phyloP scores from a whole-genome alignment of 1,284 basidiomycete genomes.

The Rugosomyces carneus region DNA sequence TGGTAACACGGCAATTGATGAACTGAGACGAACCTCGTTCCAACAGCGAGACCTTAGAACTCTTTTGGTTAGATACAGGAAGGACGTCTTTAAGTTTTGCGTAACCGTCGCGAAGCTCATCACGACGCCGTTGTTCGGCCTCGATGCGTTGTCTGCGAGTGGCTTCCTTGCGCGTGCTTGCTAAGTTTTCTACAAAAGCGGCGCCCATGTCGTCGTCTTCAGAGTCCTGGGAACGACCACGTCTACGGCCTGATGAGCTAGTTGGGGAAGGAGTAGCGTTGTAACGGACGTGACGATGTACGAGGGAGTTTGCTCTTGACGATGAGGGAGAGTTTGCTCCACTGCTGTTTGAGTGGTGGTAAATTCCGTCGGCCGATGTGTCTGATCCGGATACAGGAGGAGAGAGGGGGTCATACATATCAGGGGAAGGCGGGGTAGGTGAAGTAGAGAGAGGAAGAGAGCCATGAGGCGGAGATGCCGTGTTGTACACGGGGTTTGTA shows the following conservation, averaged over 20 bases:
- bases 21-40: slow-evolving; percentile 62
- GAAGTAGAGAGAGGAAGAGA: slow-evolving; percentile 35
- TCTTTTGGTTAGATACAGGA: slow-evolving; percentile 81
- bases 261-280: slow-evolving; percentile 68
- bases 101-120: slow-evolving; percentile 85
- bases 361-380: slow-evolving; percentile 72
- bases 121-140: slow-evolving; percentile 79
- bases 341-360: slow-evolving; percentile 72
- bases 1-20: slow-evolving; percentile 9
- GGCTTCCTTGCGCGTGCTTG: slow-evolving; percentile 75
- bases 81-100: slow-evolving; percentile 80
- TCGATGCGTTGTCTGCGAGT: slow-evolving; percentile 77
- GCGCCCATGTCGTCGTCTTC: slow-evolving; percentile 77
- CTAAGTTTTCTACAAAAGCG: slow-evolving; percentile 58
- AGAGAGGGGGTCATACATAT: slow-evolving; percentile 74
- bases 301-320: slow-evolving; percentile 65
- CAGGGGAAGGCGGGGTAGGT: slow-evolving; percentile 69
- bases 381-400: slow-evolving; percentile 81
- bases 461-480: slow-evolving; percentile 39
- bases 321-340: slow-evolving; percentile 70
- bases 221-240: slow-evolving; percentile 64
- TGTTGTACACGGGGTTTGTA: slow-evolving; percentile 32
- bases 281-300: slow-evolving; percentile 65
- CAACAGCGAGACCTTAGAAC: slow-evolving; percentile 81
- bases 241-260: slow-evolving; percentile 61